These are phyloP conservation scores for Hyaloscypha variabilis DNA, from an alignment of 495 filamentous ascomycete species.

Conservation along the genomic window DNA sequence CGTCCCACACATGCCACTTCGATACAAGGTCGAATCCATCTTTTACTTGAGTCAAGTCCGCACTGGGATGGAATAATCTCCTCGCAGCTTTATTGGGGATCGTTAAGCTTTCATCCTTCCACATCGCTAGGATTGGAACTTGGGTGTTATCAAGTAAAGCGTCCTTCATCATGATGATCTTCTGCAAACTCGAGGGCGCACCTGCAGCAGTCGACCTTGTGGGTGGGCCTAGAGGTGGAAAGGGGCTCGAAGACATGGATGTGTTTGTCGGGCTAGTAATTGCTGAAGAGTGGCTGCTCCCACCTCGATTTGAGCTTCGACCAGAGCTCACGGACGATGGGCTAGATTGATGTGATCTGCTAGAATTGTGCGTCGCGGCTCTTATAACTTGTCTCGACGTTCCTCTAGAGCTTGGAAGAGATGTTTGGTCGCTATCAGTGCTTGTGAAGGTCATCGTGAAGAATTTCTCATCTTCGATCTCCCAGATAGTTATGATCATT, in stretches of 20 bases:
- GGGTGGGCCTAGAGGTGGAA: constrained; percentile 63
- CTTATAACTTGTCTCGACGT: constrained; percentile 33
- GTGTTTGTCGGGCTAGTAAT: constrained; percentile 43
- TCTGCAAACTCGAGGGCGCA: constrained; percentile 62
- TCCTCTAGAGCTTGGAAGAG: constrained; percentile 26
- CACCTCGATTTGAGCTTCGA: constrained; percentile 32
- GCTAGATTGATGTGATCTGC: constrained; percentile 37
- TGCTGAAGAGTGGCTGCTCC: constrained; percentile 40
- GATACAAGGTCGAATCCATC: constrained; percentile 56
- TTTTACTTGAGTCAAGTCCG: constrained; percentile 40
- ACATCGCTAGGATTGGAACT: constrained; percentile 70
- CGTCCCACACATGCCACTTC: constrained; percentile 57
- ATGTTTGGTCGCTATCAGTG: constrained; percentile 37
- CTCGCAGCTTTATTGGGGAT: constrained; percentile 65
- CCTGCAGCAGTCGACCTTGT: constrained; percentile 46
- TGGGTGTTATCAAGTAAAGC: constrained; percentile 68
- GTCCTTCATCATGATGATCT: constrained; percentile 69
- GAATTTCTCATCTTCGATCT: constrained; percentile 57
- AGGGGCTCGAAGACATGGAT: constrained; percentile 48
- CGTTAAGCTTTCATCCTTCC: constrained; percentile 68
- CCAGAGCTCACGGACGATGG: constrained; percentile 46
- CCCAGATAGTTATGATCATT: constrained; percentile 71
- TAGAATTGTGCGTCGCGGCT: constrained; percentile 16
- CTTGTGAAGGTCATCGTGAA: constrained; percentile 69
- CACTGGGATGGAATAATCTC: constrained; percentile 47